Conservation (phyloP, 768 basidiomycete genomes). For the Phallus indusiatus region DNA sequence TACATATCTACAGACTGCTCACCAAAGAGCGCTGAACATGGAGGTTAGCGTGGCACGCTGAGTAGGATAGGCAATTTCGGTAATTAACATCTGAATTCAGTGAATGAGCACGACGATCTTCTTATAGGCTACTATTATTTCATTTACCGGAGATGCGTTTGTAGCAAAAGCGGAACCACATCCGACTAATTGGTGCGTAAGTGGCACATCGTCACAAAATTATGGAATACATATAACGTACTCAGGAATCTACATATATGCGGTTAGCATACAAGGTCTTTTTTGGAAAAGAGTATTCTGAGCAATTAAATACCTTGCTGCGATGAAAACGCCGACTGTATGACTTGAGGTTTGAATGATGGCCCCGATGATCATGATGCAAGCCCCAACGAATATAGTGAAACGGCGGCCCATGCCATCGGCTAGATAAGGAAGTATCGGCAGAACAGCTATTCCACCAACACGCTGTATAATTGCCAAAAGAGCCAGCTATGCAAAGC, state of each 20-base stretch:
- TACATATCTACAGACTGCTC: not conserved
- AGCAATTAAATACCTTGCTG: constrained; percentile 32
- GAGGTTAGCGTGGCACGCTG: constrained; percentile 60
- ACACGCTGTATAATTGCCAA: constrained; percentile 7
- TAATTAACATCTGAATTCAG: constrained; percentile 36
- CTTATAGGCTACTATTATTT: not conserved
- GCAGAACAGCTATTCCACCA: constrained; percentile 24
- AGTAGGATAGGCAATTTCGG: constrained; percentile 61
- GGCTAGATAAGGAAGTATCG: constrained; percentile 36
- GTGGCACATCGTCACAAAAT: not conserved
- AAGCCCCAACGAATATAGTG: constrained; percentile 48
- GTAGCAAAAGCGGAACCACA: constrained; percentile 53
- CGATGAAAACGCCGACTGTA: constrained; percentile 49
- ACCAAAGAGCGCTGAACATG: constrained; percentile 55
- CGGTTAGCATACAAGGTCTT: constrained; percentile 10
- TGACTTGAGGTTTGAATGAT: constrained; percentile 47
- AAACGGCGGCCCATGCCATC: constrained; percentile 50
- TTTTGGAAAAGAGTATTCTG: not conserved
- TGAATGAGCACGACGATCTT: not conserved
- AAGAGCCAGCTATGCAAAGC: constrained; percentile 1
- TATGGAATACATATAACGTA: not conserved
- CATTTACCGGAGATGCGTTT: constrained; percentile 43
- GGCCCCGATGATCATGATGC: constrained; percentile 54
- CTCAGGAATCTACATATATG: constrained; percentile 15
- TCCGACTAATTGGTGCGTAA: constrained; percentile 27